A percentile compares a stretch with the other conserved stretches of the same genome.
Evolutionary conservation across 164 flowering plant genomes (phyloP).

Genomic region (Protea cynaroides): DNA sequence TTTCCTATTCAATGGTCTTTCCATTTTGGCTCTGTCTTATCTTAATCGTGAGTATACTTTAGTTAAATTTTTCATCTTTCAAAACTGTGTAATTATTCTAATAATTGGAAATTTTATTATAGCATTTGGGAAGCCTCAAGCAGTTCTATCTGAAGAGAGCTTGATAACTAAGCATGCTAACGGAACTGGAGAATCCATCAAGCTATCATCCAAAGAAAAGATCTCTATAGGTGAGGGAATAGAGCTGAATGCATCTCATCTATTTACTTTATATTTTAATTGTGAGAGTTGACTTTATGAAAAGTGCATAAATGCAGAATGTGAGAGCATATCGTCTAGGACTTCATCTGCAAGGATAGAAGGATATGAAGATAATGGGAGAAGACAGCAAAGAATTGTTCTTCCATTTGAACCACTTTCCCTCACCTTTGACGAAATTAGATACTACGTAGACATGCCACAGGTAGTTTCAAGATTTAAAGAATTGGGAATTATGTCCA

Average conservation of each 20-base stretch:
- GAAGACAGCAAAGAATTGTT: constrained; percentile 40
- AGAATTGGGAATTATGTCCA: not conserved
- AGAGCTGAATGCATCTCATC: not conserved
- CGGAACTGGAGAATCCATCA: too few species aligned
- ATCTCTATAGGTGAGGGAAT: not conserved
- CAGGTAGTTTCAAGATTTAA: constrained; percentile 23
- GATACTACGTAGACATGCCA: constrained; percentile 53
- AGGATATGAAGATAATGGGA: constrained; percentile 6
- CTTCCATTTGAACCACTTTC: constrained; percentile 54
- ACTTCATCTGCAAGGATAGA: constrained; percentile 16
- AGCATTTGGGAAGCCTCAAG: constrained; percentile 27
- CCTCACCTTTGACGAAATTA: constrained; percentile 39
- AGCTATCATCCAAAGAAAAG: too few species aligned
- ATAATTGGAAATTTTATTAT: constrained; percentile 5
- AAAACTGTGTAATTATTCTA: not conserved
- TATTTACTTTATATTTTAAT: not conserved
- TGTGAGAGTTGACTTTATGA: not conserved
- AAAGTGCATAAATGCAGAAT: constrained; percentile 12
- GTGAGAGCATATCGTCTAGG: constrained; percentile 13
- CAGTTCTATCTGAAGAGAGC: constrained; percentile 5
- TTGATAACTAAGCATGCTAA: too few species aligned
- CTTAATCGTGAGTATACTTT: constrained; percentile 29
- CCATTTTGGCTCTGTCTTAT: constrained; percentile 18
- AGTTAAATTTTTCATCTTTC: not conserved
- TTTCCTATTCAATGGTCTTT: constrained; percentile 24